A percentile compares a stretch with the other conserved stretches of the same genome.
Evolutionary conservation across 202 grass and related monocot species (phyloP).

Genomic region (Panicum hallii): DNA sequence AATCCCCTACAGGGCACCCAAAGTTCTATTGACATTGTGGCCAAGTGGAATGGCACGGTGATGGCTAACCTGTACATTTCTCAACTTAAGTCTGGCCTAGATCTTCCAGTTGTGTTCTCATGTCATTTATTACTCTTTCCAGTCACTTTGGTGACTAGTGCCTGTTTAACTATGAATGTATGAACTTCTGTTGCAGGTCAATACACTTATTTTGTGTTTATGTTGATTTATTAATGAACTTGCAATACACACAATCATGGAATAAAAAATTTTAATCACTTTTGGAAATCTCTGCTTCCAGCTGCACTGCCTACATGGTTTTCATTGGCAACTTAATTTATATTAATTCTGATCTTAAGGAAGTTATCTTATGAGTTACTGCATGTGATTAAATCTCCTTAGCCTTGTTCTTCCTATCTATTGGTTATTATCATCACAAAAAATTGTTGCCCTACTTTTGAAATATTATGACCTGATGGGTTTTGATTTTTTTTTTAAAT

Average conservation of each 20-base stretch:
- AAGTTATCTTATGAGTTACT: not conserved
- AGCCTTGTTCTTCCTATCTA: not conserved
- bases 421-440: not conserved
- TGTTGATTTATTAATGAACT: not conserved
- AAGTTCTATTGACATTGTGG: not conserved
- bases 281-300: not conserved
- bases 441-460: not conserved
- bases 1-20: too few species aligned
- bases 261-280: not conserved
- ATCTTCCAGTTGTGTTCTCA: not conserved
- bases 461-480: not conserved
- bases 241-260: not conserved
- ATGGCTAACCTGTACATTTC: not conserved
- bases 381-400: slow-evolving; percentile 7
- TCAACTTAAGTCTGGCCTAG: not conserved
- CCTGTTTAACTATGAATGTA: not conserved
- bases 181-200: slow-evolving; percentile 6
- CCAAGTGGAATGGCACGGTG: not conserved
- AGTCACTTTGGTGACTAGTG: not conserved
- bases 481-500: not conserved
- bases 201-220: slow-evolving; percentile 1
- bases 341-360: not conserved
- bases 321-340: not conserved
- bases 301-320: not conserved
- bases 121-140: not conserved